These are phyloP conservation scores for Crepidotus variabilis DNA, from an alignment of 768 basidiomycete species.

Conservation along the genomic window DNA sequence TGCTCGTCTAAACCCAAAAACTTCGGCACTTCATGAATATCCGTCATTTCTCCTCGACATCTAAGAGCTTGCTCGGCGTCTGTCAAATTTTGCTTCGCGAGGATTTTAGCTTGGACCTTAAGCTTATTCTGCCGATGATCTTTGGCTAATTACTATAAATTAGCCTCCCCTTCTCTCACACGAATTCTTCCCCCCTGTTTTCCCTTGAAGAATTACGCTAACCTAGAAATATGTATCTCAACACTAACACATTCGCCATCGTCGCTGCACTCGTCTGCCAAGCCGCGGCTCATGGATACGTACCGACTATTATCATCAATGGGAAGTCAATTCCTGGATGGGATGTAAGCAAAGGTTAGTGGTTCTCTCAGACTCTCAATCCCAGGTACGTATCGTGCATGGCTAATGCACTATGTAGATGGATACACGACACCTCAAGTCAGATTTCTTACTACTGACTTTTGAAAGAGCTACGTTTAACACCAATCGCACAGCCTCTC, in stretches of 20 bases:
- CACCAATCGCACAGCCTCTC: conserved; percentile 20
- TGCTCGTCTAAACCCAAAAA: no score
- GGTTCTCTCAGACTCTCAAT: not conserved
- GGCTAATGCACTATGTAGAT: conserved; percentile 14
- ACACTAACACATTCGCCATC: not conserved
- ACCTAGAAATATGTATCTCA: not conserved
- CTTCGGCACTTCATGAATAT: no score
- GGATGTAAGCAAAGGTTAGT: conserved; percentile 27
- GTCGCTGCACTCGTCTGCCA: conserved; percentile 11
- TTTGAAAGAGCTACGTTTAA: not conserved
- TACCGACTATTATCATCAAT: conserved; percentile 29
- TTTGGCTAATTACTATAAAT: no score
- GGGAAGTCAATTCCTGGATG: conserved; percentile 29
- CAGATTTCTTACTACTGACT: not conserved
- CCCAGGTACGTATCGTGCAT: not conserved
- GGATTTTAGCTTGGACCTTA: no score
- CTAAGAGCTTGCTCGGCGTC: no score
- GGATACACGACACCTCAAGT: conserved; percentile 31
- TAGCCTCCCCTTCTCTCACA: no score
- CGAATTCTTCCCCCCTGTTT: no score
- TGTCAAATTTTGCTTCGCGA: no score
- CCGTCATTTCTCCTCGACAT: no score
- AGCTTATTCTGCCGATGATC: no score
- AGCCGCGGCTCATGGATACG: conserved; percentile 31
- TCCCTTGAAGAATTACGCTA: no score